These are phyloP conservation scores for Aspergillus versicolor DNA, from an alignment of 2,329 filamentous ascomycete species.

Conservation along the genomic window DNA sequence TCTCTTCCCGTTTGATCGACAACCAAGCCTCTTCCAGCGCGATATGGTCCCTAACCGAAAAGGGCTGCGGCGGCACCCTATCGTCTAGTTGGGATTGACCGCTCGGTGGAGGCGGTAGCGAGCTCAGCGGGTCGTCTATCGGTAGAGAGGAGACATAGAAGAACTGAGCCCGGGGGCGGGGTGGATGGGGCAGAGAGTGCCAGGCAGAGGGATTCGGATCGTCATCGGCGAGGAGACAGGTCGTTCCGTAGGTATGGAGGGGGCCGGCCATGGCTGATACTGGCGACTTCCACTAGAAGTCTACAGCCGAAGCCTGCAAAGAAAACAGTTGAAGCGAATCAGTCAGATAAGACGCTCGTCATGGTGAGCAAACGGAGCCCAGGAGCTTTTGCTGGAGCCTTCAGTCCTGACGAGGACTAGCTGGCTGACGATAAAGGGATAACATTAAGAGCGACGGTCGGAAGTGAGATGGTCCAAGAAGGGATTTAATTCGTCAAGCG, in stretches of 20 bases:
- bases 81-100: constrained; percentile 48
- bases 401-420: constrained; percentile 3
- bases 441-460: constrained; percentile 7
- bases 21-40: constrained; percentile 78
- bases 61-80: constrained; percentile 69
- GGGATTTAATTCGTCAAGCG: background rate
- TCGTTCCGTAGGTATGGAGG: constrained; percentile 60
- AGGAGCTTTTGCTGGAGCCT: background rate
- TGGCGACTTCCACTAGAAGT: background rate
- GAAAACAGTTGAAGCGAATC: background rate
- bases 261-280: constrained; percentile 37
- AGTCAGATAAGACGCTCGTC: constrained; percentile 8
- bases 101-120: constrained; percentile 56
- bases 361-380: background rate
- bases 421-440: constrained; percentile 16
- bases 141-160: constrained; percentile 82
- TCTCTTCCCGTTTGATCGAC: constrained; percentile 44
- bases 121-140: constrained; percentile 84
- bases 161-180: constrained; percentile 66
- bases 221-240: constrained; percentile 52
- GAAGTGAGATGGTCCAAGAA: background rate
- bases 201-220: constrained; percentile 33
- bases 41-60: constrained; percentile 75
- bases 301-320: background rate
- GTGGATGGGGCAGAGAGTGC: constrained; percentile 51